Evolutionary conservation across 2,329 filamentous ascomycete genomes (phyloP), one percentile per base, ranked within the genome.

Genomic region (Fonsecaea multimorphosa): DNA sequence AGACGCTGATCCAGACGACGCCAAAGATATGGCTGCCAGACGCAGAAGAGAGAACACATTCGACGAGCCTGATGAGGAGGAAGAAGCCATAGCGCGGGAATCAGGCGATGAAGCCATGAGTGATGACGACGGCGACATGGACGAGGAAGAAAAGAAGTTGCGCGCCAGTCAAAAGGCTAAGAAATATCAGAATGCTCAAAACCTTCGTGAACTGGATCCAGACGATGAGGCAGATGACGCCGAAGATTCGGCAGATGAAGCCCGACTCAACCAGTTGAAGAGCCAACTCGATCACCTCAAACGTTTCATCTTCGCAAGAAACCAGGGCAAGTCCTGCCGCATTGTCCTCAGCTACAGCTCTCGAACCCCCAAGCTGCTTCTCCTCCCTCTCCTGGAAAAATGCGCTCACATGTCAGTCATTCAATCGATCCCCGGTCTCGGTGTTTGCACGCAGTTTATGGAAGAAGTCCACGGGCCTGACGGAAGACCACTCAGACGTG

Each of bases 61-160:
- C 72, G 94, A 92, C 44, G 91, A 89, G 36, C 96, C 96, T 54
- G 95, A 98, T 74, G 93, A 97, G 4, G 94, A 94, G 3, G 95
- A 98, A 74, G 86, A 96, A 73, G 87, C 82, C 24, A 86, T 87
- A 22, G 84, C 84, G 1, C 54, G 60, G 32, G 85, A 87, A 57
- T 77, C 78, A 14, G 79, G 83, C 22, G 78, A 81, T 38, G 75
- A 78, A 9, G 71, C 75, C 51, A 69, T 63, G 53, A 68, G 64
- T 51, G 64, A 60, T 40, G 72, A 68, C 53, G 51, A 61, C 14
- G 34, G 34, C 24, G 49, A 19, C n/a, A 12, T 16, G 16, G 52
- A 49, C 16, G 19, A 52, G 65, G 63, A 57, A 66, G 58, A n/a
- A 58, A 64, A 53, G 12, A 53, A 32, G 9, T n/a, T 58, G 5